phyloP scores from a whole-genome alignment of 2,329 filamentous ascomycete genomes.

The Allantophomopsis lycopodina region DNA sequence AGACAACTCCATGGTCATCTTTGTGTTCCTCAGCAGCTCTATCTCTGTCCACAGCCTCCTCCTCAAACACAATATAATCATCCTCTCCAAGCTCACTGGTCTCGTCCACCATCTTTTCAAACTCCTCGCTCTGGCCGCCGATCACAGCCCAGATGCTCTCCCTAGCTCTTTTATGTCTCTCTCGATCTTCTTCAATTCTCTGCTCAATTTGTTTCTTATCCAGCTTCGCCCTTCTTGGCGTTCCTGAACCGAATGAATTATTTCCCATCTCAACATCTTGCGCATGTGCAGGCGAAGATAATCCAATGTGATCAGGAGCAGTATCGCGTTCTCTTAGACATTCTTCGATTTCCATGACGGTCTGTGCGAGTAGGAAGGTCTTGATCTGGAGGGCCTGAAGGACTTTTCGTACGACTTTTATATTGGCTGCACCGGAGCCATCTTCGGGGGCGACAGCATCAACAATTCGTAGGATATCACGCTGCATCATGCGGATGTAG shows the following conservation, averaged over 20 bases:
- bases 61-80: constrained; percentile 61
- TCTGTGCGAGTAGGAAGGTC: constrained; percentile 58
- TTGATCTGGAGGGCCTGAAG: constrained; percentile 58
- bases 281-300: constrained; percentile 12
- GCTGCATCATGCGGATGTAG: constrained; percentile 88
- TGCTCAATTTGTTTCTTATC: constrained; percentile 90
- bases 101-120: constrained; percentile 75
- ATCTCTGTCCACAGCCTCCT: constrained; percentile 41
- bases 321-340: constrained; percentile 57
- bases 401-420: constrained; percentile 78
- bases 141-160: constrained; percentile 88
- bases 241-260: constrained; percentile 6
- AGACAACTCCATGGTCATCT: constrained; percentile 7
- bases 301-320: constrained; percentile 8
- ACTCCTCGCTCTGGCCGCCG: constrained; percentile 43
- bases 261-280: constrained; percentile 10
- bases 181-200: constrained; percentile 90
- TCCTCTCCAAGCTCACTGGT: constrained; percentile 79
- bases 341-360: constrained; percentile 68
- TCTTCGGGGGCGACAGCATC: constrained; percentile 83
- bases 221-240: constrained; percentile 28
- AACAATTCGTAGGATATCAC: constrained; percentile 82
- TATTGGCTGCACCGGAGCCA: constrained; percentile 80
- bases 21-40: constrained; percentile 11
- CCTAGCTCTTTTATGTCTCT: constrained; percentile 80